Evolutionary conservation across 2,329 filamentous ascomycete species (phyloP), one percentile per base, ranked within the genome.

Genomic region (Triangularia verruculosa): DNA sequence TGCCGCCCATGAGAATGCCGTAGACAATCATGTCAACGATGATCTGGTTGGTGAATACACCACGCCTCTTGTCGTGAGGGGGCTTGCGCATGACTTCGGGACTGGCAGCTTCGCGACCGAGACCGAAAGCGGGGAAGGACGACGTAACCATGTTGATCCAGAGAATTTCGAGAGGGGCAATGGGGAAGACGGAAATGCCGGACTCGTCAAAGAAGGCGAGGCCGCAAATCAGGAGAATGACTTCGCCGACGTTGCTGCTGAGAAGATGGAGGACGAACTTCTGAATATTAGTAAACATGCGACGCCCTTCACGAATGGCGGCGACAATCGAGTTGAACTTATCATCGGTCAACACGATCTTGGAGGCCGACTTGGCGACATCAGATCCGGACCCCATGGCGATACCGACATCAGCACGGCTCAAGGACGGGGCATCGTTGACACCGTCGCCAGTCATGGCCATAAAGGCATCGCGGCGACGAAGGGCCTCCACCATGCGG

Each of bases 141-240:
- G 91, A 94, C 0, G 93, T 97, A 61, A 95, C 85, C 90, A 96
- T 94, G 76, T 96, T 96, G 75, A 97, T 92, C 92, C 92, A 97
- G 64, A 97, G 84, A 67, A 96, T 94, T 71, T 96, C 89, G 11
- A 96, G 86, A 0, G 93, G 92, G 0, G 91, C 87, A 53, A 96
- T 85, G 4, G 92, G 93, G 75, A 96, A 96, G 9, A 96, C 92
- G 0, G 92, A 95, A 65, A 91, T 83, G 8, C 85, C 83, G 9
- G 81, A 79, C 2, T 76, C 69, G 72, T 96, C 93, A 71, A 92
- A 90, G 79, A 96, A 96, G 0, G 83, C 89, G 3, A 96, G 85
- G 60, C 93, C 93, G 43, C 92, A 88, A 25, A 96, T 86, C 15
- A 96, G 81, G 0, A 92, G 88, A 66, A 91, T 88, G 7, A 93